Evolutionary conservation across 2,329 filamentous ascomycete genomes (phyloP).

Genomic region (Penicillium sclerotigenum): DNA sequence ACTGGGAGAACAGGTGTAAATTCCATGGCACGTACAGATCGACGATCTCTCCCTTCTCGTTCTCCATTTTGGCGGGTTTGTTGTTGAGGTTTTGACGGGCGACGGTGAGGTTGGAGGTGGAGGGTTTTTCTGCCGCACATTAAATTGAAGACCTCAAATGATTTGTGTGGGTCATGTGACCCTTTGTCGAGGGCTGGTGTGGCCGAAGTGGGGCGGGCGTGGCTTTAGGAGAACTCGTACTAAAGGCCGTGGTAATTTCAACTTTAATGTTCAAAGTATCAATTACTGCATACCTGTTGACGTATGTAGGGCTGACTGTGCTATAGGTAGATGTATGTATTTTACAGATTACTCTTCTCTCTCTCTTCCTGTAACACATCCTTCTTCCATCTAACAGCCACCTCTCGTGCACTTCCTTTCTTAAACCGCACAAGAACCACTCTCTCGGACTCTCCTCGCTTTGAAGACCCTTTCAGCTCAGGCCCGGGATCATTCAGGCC

Average conservation of each 20-base stretch:
- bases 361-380: slow-evolving; percentile 46
- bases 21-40: slow-evolving; percentile 71
- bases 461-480: slow-evolving; percentile 51
- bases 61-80: slow-evolving; percentile 79
- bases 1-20: slow-evolving; percentile 13
- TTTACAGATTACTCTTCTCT: slow-evolving; percentile 34
- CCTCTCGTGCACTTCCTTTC: slow-evolving; percentile 55
- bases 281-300: neutral
- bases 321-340: neutral
- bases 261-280: neutral
- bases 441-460: slow-evolving; percentile 53
- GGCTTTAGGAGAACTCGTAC: neutral
- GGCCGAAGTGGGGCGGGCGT: slow-evolving; percentile 16
- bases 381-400: slow-evolving; percentile 51
- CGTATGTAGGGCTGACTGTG: neutral
- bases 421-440: slow-evolving; percentile 57
- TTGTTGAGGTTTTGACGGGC: slow-evolving; percentile 38
- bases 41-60: slow-evolving; percentile 99
- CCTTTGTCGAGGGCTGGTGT: slow-evolving; percentile 38
- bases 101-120: slow-evolving; percentile 33
- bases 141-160: slow-evolving; percentile 32
- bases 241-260: slow-evolving; percentile 19
- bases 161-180: slow-evolving; percentile 45
- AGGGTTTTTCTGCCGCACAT: slow-evolving; percentile 32
- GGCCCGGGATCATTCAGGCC: slow-evolving; percentile 54